Evolutionary conservation across 1,284 basidiomycete species (phyloP).

Genomic region (Moesziomyces sp.): DNA sequence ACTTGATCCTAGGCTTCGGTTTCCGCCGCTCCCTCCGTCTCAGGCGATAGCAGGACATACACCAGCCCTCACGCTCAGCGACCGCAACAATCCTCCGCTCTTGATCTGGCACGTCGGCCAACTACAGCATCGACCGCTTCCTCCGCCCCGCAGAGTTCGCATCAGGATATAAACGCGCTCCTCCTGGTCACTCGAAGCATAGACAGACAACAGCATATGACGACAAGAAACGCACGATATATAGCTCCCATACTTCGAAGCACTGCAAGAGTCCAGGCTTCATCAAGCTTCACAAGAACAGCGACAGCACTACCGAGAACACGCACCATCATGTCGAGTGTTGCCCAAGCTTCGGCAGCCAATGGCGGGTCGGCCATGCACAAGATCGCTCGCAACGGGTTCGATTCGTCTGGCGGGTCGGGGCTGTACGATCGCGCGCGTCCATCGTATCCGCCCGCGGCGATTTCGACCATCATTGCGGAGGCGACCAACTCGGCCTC

Average conservation of each 20-base stretch:
- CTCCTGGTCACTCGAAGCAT: neutral
- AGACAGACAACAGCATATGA: conserved; percentile 8
- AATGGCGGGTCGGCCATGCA: conserved; percentile 35
- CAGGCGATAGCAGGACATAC: conserved; percentile 4
- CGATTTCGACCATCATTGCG: conserved; percentile 46
- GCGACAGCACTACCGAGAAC: neutral
- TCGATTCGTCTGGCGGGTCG: conserved; percentile 44
- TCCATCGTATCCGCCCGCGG: conserved; percentile 48
- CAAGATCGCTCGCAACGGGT: conserved; percentile 49
- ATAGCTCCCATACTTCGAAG: neutral
- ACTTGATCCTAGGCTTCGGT: neutral
- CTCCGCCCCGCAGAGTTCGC: neutral
- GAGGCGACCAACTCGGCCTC: conserved; percentile 23
- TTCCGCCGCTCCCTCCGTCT: conserved; percentile 1
- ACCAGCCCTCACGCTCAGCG: neutral
- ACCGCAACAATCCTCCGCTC: neutral
- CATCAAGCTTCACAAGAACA: neutral
- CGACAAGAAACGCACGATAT: conserved; percentile 6
- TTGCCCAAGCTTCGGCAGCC: conserved; percentile 1
- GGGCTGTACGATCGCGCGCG: conserved; percentile 57
- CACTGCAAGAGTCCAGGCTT: neutral
- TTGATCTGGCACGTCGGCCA: too few species aligned
- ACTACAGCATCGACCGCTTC: conserved; percentile 4
- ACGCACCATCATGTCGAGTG: conserved; percentile 14
- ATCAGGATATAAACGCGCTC: neutral